Evolutionary conservation across 2,329 filamentous ascomycete genomes (phyloP), one percentile per base, ranked within the genome.

Genomic region (Sclerotinia nivalis): DNA sequence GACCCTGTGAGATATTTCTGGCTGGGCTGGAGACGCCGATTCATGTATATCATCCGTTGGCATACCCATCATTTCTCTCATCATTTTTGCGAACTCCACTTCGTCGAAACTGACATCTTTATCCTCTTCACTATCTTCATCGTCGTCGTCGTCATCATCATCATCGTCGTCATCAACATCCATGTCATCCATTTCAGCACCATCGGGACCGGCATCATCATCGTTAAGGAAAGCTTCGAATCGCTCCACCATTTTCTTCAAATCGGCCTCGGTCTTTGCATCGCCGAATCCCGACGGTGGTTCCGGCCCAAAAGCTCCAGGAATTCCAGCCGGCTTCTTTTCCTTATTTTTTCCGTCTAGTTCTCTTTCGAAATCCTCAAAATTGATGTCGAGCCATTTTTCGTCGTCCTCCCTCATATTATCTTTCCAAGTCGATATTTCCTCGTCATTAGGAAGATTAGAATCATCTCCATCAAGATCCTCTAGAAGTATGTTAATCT

Each of bases 141-240:
- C 81, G 4, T 81, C 84, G 10, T 85, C 85, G 1, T 84, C 83
- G 4, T 85, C 80, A 6, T 84, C 82, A 5, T 84, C 82, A 7
- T 84, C 82, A 8, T 85, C 81, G 2, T 84, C 81, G 13, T 83
- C 79, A 25, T 83, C 82, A 18, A 86, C 84, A 71, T 92, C 91
- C 85, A 92, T 92, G 13, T 92, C 90, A 71, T 86, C 84, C 18
- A 92, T 80, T 71, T 93, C 89, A 0, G 90, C 92, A 0, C 93
- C 95, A 60, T 97, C 93, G 8, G 89, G 79, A 1, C 92, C 94
- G 0, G 93, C 93, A 59, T 86, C 86, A 15, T 96, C 91, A 75
- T 98, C 93, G 69, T 96, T 92, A 59, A 99, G 81, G 75, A 99
- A 98, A 18, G 91, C 85, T 77, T 97, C 93, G 76, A 99, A 98